phyloP scores from a whole-genome alignment of 176 grass and related monocot species.

The Raddia guianensis region DNA sequence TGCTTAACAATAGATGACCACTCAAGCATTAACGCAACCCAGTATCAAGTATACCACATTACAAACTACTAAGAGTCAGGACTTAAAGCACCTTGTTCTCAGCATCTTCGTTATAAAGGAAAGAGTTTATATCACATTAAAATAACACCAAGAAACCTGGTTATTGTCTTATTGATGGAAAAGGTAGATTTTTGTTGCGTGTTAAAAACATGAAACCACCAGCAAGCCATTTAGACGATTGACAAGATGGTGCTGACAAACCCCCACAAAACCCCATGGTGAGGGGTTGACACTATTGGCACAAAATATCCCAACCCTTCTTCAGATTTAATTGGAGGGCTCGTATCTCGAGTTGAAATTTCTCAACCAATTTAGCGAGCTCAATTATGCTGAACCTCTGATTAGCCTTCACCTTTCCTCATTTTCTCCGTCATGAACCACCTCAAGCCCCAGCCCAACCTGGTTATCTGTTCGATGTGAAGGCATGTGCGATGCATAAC shows the following conservation, averaged over 20 bases:
- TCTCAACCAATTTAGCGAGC: too few species aligned
- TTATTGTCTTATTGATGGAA: background rate
- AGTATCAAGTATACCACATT: slow-evolving; percentile 28
- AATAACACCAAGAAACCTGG: slow-evolving; percentile 17
- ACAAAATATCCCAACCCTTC: too few species aligned
- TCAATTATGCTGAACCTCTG: too few species aligned
- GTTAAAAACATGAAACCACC: background rate
- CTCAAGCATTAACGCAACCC: slow-evolving; percentile 5
- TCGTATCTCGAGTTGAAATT: too few species aligned
- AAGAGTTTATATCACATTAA: background rate
- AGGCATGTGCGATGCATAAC: too few species aligned
- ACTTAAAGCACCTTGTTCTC: slow-evolving; percentile 13
- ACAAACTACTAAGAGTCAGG: slow-evolving; percentile 14
- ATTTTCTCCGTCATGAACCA: too few species aligned
- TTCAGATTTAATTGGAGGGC: too few species aligned
- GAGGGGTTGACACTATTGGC: background rate
- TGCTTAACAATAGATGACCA: slow-evolving; percentile 11
- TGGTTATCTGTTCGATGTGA: too few species aligned
- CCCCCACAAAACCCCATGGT: background rate
- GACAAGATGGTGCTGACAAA: background rate
- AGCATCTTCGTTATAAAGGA: slow-evolving; percentile 25
- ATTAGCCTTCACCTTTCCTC: too few species aligned
- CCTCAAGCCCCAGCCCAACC: too few species aligned
- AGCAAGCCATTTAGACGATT: background rate
- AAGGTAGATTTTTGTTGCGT: background rate